These are phyloP conservation scores for Suhomyces yuchorum DNA, from an alignment of 1,139 yeast species.

Conservation along the genomic window DNA sequence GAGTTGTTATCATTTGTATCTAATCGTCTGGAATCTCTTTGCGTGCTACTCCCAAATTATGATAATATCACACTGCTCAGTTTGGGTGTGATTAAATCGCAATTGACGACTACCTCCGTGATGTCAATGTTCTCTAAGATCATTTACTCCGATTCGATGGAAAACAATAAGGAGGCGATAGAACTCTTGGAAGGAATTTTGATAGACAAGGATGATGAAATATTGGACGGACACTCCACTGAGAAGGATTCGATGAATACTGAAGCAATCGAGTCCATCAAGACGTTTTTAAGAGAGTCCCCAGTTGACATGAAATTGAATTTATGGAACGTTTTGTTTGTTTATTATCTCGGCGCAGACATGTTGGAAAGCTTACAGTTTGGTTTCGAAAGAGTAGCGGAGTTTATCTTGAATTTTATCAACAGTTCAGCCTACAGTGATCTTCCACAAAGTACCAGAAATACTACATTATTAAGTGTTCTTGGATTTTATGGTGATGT, in stretches of 20 bases:
- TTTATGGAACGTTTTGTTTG: conserved; percentile 75
- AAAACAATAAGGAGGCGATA: conserved; percentile 50
- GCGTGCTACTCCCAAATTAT: conserved; percentile 45
- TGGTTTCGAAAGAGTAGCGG: conserved; percentile 59
- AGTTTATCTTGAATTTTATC: conserved; percentile 42
- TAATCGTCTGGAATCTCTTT: conserved; percentile 14
- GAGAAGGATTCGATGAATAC: conserved; percentile 19
- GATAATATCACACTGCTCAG: conserved; percentile 62
- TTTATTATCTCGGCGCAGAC: conserved; percentile 52
- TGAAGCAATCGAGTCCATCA: conserved; percentile 48
- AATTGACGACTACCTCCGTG: conserved; percentile 67
- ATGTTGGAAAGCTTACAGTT: conserved; percentile 44
- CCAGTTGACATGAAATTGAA: conserved; percentile 68
- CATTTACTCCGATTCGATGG: conserved; percentile 42
- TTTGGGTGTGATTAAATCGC: conserved; percentile 52
- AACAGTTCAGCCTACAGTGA: conserved; percentile 22
- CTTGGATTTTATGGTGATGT: conserved; percentile 52
- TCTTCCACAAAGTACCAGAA: conserved; percentile 16
- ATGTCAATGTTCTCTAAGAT: conserved; percentile 66
- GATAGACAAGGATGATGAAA: conserved; percentile 16
- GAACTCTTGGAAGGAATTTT: conserved; percentile 58
- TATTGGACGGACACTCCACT: no score
- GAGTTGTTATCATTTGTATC: conserved; percentile 21
- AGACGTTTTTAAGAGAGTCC: conserved; percentile 59
- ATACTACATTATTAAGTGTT: conserved; percentile 27